Base-by-base conservation (phyloP, 192 early-diverging fungal genomes). In the Coemansia sp. region DNA sequence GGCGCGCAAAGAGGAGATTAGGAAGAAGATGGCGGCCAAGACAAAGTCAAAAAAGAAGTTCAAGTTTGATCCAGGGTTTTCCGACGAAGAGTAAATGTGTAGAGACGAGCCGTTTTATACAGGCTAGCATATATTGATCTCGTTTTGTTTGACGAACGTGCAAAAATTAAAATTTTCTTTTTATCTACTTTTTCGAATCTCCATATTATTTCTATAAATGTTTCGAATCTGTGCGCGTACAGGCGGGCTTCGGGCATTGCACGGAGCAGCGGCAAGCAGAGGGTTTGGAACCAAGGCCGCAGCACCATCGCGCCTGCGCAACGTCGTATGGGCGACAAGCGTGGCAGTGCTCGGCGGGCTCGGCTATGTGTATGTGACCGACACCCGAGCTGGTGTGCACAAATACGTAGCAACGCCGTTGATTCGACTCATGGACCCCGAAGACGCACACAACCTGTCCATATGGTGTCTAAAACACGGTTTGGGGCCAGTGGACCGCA, bases 321-420 rank as follows among this genome's bases (percentile, higher is more conserved):
- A 67, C 46, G 31, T 50, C 1, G 53, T 63, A 12, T 71, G 76
- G 75, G 49, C 75, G 66, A 78, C 82, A 55, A 17, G 47, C 6
- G 23, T 25, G 1, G 56, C 85, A 47, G 60, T 75, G 28, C 74
- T 65, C 18, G 66, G 62, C 5, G 64, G 81, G 8, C 65, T 87
- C 11, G 84, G 84, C 11, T 60, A 82, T 56, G 56, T 80, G 42
- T 92, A 88, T 66, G 75, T 81, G 28, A 82, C 70, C 24, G 91
- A 95, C 70, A 77, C 89, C 25, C 87, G 90, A n/a, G 88, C 92
- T 5, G 84, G 78, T 9, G 65, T 90, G 10, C 87, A 95, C 76
- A 81, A 70, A 28, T 83, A 82, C 62, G 63, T 90, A 14, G 54
- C 68, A 26, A 86, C 88, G 66, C 92, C 93, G 5, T 17, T 90